Percentiles rank a stretch among this genome's conserved stretches.
Evolutionary conservation across 139 green algal genomes (phyloP).

Genomic region (Chlamydomonas sphaeroides): DNA sequence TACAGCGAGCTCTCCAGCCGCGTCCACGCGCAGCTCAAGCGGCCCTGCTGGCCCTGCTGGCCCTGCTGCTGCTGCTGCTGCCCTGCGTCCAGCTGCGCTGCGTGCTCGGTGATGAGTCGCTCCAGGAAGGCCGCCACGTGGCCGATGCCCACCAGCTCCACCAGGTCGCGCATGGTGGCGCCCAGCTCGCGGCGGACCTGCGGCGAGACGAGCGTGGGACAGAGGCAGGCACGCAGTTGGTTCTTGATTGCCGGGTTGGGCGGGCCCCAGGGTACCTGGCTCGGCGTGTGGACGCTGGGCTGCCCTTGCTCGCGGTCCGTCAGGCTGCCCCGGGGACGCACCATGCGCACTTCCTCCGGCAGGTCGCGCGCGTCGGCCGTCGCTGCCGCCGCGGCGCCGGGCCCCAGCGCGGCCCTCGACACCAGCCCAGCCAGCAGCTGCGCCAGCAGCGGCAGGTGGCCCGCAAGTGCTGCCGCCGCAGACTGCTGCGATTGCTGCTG

Average conservation of each 20-base stretch:
- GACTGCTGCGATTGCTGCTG: not conserved
- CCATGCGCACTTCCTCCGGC: conserved; percentile 61
- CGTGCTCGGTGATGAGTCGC: conserved; percentile 26
- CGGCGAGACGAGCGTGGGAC: no score
- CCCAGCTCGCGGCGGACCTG: conserved; percentile 69
- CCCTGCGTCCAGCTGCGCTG: not conserved
- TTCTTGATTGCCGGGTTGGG: no score
- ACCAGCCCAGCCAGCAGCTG: conserved; percentile 61
- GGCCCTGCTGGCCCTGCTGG: not conserved
- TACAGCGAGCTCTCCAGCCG: conserved; percentile 68
- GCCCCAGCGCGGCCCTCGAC: conserved; percentile 52
- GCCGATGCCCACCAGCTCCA: conserved; percentile 44
- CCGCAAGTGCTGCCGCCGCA: not conserved
- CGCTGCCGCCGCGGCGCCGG: conserved; percentile 16
- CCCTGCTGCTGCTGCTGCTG: conserved; percentile 2
- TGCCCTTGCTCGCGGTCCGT: no score
- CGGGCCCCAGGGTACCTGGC: no score
- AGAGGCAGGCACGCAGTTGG: no score
- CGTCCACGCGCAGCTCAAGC: conserved; percentile 7
- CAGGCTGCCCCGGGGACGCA: no score
- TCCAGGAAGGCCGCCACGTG: conserved; percentile 49
- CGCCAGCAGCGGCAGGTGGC: conserved; percentile 58
- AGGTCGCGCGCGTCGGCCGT: conserved; percentile 73
- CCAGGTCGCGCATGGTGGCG: conserved; percentile 61
- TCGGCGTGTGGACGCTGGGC: no score